Evolutionary conservation across 305 asterid species (phyloP), one percentile per base, ranked within the genome.

Genomic region (Fraxinus xanthoxyloides): DNA sequence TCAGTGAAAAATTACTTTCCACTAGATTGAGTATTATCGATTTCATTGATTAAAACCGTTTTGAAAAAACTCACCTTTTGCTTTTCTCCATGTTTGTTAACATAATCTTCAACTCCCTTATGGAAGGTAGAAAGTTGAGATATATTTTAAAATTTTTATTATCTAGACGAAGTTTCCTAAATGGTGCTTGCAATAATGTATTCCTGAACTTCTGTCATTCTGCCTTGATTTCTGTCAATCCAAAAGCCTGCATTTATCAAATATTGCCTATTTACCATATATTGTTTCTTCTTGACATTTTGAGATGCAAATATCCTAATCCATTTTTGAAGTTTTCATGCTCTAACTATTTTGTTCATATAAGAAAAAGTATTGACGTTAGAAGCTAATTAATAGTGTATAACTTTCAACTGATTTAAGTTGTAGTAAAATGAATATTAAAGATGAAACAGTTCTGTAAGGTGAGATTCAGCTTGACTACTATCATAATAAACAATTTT

Each of bases 21-120:
- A 10, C 54, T 26, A 30, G 32, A 48, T 74, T 48, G 48, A 17
- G 32, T 63, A n/a, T 40, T 69, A 70, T 85, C 32, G 10, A 30
- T 54, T 82, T 69, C 63, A 75, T 76, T 32, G 73, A 70, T 31
- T 76, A 54, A 43, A 79, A 77, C 31, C 78, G 54, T 69, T 75
- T 63, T 34, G 19, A 24, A 34, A 9, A 65, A 84, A 70, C 72
- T 70, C 77, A 0, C 12, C 82, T 6, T 65, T 51, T 40, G 30
- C 40, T 40, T 51, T 63, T 84, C 78, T 77, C 19, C 73, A 9
- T 65, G 35, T 17, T 63, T 13, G 31, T 65, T 65, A 65, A 4
- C n/a, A 26, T 26, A 65, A 65, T 65, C 21, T 3, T 10, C 9
- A 2, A 65, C 40, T 34, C 75, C 35, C 15, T 75, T 34, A 76